Percentiles rank a stretch among this genome's conserved stretches.
phyloP scores from a whole-genome alignment of 257 asterid species.

The Scutellaria minor region DNA sequence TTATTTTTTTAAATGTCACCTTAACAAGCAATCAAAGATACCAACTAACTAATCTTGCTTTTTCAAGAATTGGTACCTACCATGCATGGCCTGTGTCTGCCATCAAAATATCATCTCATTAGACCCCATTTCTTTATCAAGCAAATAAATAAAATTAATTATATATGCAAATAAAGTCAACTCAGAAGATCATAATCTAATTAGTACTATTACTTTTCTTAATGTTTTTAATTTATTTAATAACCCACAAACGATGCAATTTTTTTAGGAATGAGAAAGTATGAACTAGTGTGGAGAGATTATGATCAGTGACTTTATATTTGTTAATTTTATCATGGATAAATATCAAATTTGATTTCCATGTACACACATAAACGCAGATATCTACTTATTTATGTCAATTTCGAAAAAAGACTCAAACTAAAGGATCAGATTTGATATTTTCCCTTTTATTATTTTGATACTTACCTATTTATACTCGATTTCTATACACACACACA shows the following conservation, averaged over 20 bases:
- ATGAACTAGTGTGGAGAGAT: too few relatives aligned
- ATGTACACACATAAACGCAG: too few relatives aligned
- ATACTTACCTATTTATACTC: too few relatives aligned
- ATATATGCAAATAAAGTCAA: conserved; percentile 38
- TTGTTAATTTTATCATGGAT: too few relatives aligned
- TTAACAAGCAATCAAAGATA: conserved; percentile 58
- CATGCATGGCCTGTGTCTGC: conserved; percentile 77
- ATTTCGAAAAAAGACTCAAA: too few relatives aligned
- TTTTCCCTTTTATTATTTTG: too few relatives aligned
- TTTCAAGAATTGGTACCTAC: conserved; percentile 63
- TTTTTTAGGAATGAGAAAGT: background rate
- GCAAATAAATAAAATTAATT: conserved; percentile 16
- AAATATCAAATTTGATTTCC: too few relatives aligned
- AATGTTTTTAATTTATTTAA: background rate
- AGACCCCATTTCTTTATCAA: conserved; percentile 47
- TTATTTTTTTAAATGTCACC: conserved; percentile 37
- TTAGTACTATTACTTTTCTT: background rate
- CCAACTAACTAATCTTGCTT: conserved; percentile 58
- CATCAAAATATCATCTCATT: conserved; percentile 59
- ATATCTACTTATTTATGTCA: too few relatives aligned
- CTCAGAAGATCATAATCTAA: conserved; percentile 23
- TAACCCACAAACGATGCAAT: too few relatives aligned
- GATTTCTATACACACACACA: too few relatives aligned
- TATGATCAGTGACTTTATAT: too few relatives aligned
- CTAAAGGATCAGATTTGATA: too few relatives aligned